Percentiles rank a stretch among this genome's conserved stretches.
Evolutionary conservation across 768 basidiomycete genomes (phyloP).

Genomic region (Inosperma sp.): DNA sequence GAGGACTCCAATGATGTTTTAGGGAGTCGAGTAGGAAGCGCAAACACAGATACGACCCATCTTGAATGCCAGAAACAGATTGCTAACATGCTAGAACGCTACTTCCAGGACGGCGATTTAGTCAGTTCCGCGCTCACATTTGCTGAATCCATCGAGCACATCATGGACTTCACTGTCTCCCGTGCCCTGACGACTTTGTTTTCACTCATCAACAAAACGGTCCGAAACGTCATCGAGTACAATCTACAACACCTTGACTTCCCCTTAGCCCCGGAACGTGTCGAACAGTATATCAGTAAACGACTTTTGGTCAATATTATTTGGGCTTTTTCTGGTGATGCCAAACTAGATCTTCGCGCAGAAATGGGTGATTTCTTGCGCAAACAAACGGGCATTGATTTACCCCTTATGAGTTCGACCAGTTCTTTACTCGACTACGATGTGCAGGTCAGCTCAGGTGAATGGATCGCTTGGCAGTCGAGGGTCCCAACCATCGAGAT

Average conservation of each 20-base stretch:
- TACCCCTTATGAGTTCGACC: constrained; percentile 70
- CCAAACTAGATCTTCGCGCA: constrained; percentile 84
- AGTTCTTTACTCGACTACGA: constrained; percentile 93
- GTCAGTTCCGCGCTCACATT: constrained; percentile 74
- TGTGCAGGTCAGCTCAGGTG: constrained; percentile 78
- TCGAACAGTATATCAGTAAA: constrained; percentile 89
- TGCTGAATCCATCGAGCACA: constrained; percentile 86
- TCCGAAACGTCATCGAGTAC: constrained; percentile 90
- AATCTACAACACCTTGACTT: constrained; percentile 95
- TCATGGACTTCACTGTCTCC: constrained; percentile 95
- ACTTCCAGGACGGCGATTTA: constrained; percentile 79
- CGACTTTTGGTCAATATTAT: constrained; percentile 87
- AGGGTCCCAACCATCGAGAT: constrained; percentile 94
- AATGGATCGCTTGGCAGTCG: constrained; percentile 90
- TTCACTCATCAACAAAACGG: constrained; percentile 94
- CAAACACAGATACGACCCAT: constrained; percentile 54
- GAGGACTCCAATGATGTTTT: constrained; percentile 65
- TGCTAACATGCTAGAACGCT: constrained; percentile 68
- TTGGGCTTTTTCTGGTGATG: constrained; percentile 98
- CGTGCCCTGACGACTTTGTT: constrained; percentile 95
- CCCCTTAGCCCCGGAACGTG: constrained; percentile 75
- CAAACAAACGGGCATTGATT: constrained; percentile 82
- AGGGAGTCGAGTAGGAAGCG: constrained; percentile 50
- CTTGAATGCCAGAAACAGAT: constrained; percentile 74
- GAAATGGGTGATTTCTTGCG: constrained; percentile 86